Percentiles rank a stretch among this genome's conserved stretches.
These are phyloP conservation scores for Leucocoprinus leucothites DNA, from an alignment of 768 basidiomycete species.

Conservation along the genomic window DNA sequence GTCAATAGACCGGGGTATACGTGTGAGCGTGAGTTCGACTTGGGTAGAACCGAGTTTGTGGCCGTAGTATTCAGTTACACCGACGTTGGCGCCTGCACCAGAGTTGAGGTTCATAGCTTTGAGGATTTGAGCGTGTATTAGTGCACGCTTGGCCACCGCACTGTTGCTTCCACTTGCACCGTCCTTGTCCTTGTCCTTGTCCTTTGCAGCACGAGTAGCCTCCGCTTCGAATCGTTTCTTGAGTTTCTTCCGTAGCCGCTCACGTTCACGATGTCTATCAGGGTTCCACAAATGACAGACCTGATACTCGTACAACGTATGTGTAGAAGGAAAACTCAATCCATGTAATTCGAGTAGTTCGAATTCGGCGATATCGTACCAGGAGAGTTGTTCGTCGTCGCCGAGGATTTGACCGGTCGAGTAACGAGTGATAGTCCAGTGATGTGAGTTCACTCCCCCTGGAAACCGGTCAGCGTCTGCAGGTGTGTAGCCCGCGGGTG, in stretches of 20 bases:
- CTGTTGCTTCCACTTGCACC: not conserved
- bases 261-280: conserved; percentile 6
- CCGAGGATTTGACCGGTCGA: conserved; percentile 62
- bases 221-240: conserved; percentile 7
- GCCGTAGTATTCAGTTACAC: conserved; percentile 8
- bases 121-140: conserved; percentile 5
- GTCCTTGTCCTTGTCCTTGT: not conserved
- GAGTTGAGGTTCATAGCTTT: conserved; percentile 11
- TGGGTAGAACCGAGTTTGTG: conserved; percentile 16
- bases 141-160: not conserved
- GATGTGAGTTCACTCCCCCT: conserved; percentile 2
- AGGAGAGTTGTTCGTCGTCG: conserved; percentile 60
- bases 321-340: conserved; percentile 11
- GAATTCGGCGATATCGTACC: conserved; percentile 57
- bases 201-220: not conserved
- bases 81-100: conserved; percentile 7
- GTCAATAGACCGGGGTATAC: conserved; percentile 8
- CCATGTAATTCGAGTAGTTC: conserved; percentile 71
- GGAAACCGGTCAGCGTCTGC: conserved; percentile 13
- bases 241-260: conserved; percentile 13
- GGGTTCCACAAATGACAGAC: conserved; percentile 15
- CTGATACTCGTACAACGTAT: conserved; percentile 14
- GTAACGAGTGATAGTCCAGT: conserved; percentile 57
- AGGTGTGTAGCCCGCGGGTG: not conserved
- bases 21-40: conserved; percentile 18